phyloP scores from a whole-genome alignment of 768 basidiomycete species.

The Hydnomerulius pinastri region DNA sequence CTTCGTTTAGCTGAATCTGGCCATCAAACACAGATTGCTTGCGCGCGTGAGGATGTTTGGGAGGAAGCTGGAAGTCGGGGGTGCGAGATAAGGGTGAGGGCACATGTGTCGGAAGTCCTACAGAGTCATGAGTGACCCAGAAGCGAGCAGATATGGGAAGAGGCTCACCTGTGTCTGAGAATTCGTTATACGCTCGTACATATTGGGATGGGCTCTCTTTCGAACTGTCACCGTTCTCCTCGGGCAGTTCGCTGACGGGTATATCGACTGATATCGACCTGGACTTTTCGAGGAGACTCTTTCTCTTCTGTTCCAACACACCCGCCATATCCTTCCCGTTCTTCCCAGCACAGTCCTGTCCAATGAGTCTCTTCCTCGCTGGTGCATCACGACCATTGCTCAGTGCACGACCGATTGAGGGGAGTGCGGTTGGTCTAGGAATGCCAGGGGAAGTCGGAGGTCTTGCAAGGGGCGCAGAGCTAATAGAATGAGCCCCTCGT shows the following conservation, averaged over 20 bases:
- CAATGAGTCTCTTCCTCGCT: constrained; percentile 57
- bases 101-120: constrained; percentile 4
- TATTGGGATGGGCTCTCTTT: constrained; percentile 21
- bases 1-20: constrained; percentile 35
- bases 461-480: constrained; percentile 76
- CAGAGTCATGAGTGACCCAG: constrained; percentile 9
- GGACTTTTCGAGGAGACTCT: constrained; percentile 50
- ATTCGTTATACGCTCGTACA: constrained; percentile 34
- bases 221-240: constrained; percentile 17
- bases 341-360: constrained; percentile 36
- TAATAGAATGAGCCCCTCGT: constrained; percentile 78
- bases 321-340: constrained; percentile 43
- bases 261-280: constrained; percentile 68
- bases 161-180: constrained; percentile 25
- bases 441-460: constrained; percentile 84
- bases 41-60: constrained; percentile 75
- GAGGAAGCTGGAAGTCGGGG: constrained; percentile 50
- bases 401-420: constrained; percentile 20
- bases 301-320: constrained; percentile 55
- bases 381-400: constrained; percentile 34
- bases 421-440: constrained; percentile 39
- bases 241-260: constrained; percentile 46
- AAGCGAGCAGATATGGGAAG: not conserved
- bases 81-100: constrained; percentile 46
- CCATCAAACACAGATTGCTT: constrained; percentile 70